Evolutionary conservation across 768 basidiomycete genomes (phyloP), one percentile per base, ranked within the genome.

Genomic region (Pleurotus cornucopiae): DNA sequence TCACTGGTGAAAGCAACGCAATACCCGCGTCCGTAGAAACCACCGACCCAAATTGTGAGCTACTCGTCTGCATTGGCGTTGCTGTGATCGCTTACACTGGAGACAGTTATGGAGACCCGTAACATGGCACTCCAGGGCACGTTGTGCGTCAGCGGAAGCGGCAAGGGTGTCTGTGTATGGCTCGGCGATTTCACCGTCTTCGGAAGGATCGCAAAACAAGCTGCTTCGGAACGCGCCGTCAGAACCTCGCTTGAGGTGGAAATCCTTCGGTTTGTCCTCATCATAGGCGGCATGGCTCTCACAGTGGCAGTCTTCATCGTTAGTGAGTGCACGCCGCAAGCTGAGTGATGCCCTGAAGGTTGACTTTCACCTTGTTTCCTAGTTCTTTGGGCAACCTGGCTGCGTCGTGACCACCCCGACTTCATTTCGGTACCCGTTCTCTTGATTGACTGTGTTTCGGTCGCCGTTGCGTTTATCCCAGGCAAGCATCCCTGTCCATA

Each of bases 111-210:
- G 40, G 64, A 79, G 71, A 77, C 83, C 4, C 79, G 78, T 58
- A 86, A 86, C 64, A 77, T 85, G 52, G 83, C 79, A 6, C 69
- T 87, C 2, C 81, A 83, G 60, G 80, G 79, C 11, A 81, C 80
- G 2, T 76, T 78, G 46, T 80, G 79, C 56, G 71, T 76, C n/a
- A 73, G 67, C 56, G 79, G 80, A 26, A 76, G 71, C n/a, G 79
- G 79, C 7, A 53, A 68, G 1, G 80, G 80, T 1, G 61, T 82
- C 39, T 76, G 77, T 40, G 71, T 82, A 54, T 76, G 75, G 40
- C 76, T 74, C 1, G 80, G 80, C 6, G 79, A 81, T 58, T 69
- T 65, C 40, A 79, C 80, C 12, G 73, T 81, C 47, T 80, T 82
- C 59, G 78, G 71, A 4, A 63, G 74, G 38, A 68, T 72, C 34